Base-by-base conservation (phyloP, 2,329 filamentous ascomycete genomes). In the Penicillium rolfsii region DNA sequence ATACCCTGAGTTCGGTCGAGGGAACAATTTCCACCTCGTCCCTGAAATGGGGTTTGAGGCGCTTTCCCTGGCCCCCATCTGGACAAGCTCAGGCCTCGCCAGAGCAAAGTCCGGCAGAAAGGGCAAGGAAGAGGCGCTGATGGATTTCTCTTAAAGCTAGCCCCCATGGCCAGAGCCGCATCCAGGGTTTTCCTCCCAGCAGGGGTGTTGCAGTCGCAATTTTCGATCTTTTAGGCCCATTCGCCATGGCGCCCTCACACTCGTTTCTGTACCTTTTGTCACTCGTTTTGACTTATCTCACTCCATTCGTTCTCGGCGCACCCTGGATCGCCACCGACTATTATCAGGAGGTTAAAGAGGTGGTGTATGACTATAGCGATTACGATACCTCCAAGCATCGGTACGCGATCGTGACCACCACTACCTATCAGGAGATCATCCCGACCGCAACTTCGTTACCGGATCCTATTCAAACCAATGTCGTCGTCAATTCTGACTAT, bases 321-420 rank as follows among this genome's bases (percentile, higher is more conserved):
- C 73, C 73, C 9, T 74, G 73, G 73, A 70, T 74, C 28, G 68
- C 70, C 36, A 74, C 73, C 3, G 67, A 71, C 38, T 55, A 64
- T 55, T 73, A 69, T 28, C 63, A 73, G 58, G 58, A 65, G 45
- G 53, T 61, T 8, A 22, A 60, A 33, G 49, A 50, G 9, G 69
- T 67, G 2, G 14, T 54, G 12, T 58, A 60, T 30, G 40, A 19
- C 19, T 58, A 60, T 30, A 19, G 40, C 19, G 53, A 19, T 11
- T 49, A 55, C 14, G 36, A 60, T 7, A 55, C 64, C 19, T 58
- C 57, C 58, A 58, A 64, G 30, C 24, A 59, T 11, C n/a, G 28
- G 19, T 61, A 22, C 14, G 26, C 14, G 26, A 49, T n/a, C 6
- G 30, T 3, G 38, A 62, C 64, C 12, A 58, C 58, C 7, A 71